Base-by-base conservation (phyloP, 805 yeast genomes). In the Suhomyces sp. region DNA sequence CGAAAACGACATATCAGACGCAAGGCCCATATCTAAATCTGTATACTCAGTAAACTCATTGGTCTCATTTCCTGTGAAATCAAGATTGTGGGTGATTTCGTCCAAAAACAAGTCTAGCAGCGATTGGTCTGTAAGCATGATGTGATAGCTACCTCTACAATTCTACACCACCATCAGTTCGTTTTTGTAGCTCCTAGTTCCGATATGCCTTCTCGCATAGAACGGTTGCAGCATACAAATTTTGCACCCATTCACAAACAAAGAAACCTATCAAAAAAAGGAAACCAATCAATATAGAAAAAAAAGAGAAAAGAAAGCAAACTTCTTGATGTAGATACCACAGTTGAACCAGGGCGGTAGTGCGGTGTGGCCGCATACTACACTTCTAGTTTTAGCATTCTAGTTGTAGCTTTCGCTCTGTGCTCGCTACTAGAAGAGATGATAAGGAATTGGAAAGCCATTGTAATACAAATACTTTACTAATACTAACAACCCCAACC, bases 1-100 rank as follows among this genome's bases (percentile, higher is more conserved):
- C 12, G 40, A 15, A 35, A 35, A 35, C 20, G 40, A 35, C 40
- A 12, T 10, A 31, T n/a, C 15, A n/a, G 15, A 31, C 35, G 6
- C 15, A n/a, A n/a, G n/a, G 20, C 20, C 39, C 15, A 33, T 8
- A 4, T 31, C 35, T 31, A 33, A 13, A 17, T 37, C 41, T 2
- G 21, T 37, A 17, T 37, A 37, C 22, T 37, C 41, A 19, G 31
- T 12, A 12, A 9, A 37, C 13, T 37, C 21, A 4, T 8, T 17
- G 22, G 20, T 37, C 6, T 37, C 41, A 10, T 37, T 37, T 15
- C 40, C 40, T 2, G n/a, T 17, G 21, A 24, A 25, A 7, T 17
- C 46, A 27, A 44, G 33, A n/a, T n/a, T 27, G 33, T 43, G 19
- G 21, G 46, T 44, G 35, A 44, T 24, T 17, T 44, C 46, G 17